Base-by-base conservation (phyloP, 2,329 filamentous ascomycete genomes). In the Fusarium lateritium region DNA sequence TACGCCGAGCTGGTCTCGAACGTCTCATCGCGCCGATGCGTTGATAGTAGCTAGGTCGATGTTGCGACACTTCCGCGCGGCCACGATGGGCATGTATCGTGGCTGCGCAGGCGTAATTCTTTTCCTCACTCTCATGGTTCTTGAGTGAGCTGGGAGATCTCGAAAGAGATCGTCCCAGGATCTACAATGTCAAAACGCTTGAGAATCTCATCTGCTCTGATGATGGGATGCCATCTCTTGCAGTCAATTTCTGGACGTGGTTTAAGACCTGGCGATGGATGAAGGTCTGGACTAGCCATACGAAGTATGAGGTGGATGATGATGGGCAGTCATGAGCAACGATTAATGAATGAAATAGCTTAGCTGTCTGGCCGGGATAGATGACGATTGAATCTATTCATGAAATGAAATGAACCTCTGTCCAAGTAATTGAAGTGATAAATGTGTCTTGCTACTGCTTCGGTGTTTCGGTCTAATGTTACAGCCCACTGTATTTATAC, bases 331-430 rank as follows among this genome's bases (percentile, higher is more conserved):
- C 56, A 71, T 71, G 54, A 62, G 55, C 49, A 53, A 71, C 42
- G 68, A 67, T 52, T 64, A 51, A 73, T 56, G 65, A 62, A 62
- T 42, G 50, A 63, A 55, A 51, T 61, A 63, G 46, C 67, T 60
- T 65, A 64, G 31, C 67, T 73, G 72, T 64, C 62, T 62, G 47
- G 76, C 19, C 19, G 19, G 78, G 75, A 78, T 85, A 85, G 84
- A 85, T 59, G 83, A 82, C 83, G 74, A 72, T 84, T 83, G 84
- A 86, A 85, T 84, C 83, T 84, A 84, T 81, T 77, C 79, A 78
- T 77, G 73, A 72, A 70, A 69, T 24, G 45, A 55, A 46, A 61
- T 24, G 34, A 55, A 40, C 10, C 24, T 26, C 24, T 47, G 7
- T 26, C 7, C 15, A 22, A 38, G 31, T 13, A 40, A 53, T 31